Base-by-base conservation (phyloP, 192 early-diverging fungal genomes). In the Fimicolochytrium jonesii region DNA sequence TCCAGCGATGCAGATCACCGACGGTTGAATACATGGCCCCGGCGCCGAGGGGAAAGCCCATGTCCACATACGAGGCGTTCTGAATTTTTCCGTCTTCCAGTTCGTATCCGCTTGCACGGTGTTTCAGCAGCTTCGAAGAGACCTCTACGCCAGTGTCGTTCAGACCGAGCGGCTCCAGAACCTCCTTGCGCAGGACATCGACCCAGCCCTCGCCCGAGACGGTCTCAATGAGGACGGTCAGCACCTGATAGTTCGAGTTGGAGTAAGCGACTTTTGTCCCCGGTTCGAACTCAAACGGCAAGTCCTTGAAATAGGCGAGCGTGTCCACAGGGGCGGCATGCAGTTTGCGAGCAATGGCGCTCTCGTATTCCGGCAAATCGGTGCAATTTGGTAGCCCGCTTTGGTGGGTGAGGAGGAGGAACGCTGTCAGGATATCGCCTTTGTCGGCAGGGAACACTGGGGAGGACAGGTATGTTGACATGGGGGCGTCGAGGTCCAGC, bases 211-310 rank as follows among this genome's bases (percentile, higher is more conserved):
- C 3, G 42, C 56, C 56, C 28, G 31, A 23, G 39, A 58, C 25
- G 43, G 13, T 31, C 29, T 58, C 56, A 9, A 58, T 58, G 39
- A 58, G 18, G 39, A 58, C 3, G 4, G 31, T 30, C 6, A 58
- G 18, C 22, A 58, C 3, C 3, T 44, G 56, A 42, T 58, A 58
- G 28, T 45, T 45, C 4, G 56, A 44, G 56, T 58, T 58, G 39
- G 56, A 58, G 42, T 58, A 58, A 13, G 3, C 31, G 41, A 29
- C 41, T 26, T 45, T 42, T 3, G 41, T 43, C 3, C 56, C 56
- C 3, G 56, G 56, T 3, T 20, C 6, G 5, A 15, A 32, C 15
- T 58, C 56, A 25, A 58, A 42, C 11, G 56, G 56, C 6, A 56
- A 9, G 29, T 4, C 32, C 20, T 17, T 20, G 32, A 56, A 37